These are phyloP conservation scores for Parascedosporium putredinis DNA, from an alignment of 2,329 filamentous ascomycete genomes.

Conservation along the genomic window DNA sequence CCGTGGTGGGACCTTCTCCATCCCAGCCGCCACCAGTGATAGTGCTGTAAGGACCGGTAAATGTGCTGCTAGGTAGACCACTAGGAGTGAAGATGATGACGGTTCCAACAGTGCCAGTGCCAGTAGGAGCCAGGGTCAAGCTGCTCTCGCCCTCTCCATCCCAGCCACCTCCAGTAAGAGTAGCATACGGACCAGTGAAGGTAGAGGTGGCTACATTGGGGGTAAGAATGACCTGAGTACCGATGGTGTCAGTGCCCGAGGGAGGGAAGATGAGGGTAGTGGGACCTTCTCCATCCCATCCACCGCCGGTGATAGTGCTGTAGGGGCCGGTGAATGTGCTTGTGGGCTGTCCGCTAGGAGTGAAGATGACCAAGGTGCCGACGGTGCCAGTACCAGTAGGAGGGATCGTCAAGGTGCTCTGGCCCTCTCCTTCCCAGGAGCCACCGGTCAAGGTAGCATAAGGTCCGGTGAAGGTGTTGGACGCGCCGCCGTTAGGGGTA, in stretches of 20 bases:
- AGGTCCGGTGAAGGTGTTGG: no score
- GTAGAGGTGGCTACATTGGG: not conserved
- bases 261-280: constrained; percentile 7
- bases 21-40: no score
- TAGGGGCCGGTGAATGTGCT: constrained; percentile 7
- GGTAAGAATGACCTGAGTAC: constrained; percentile 9
- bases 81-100: not conserved
- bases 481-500: no score
- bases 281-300: not conserved
- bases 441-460: constrained; percentile 9
- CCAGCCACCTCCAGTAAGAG: no score
- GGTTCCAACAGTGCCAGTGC: constrained; percentile 8
- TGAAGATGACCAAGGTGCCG: constrained; percentile 8
- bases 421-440: no score
- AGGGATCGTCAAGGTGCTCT: constrained; percentile 3
- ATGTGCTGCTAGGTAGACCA: no score
- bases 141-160: no score
- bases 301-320: constrained; percentile 8
- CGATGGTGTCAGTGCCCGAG: not conserved
- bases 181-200: constrained; percentile 8
- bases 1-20: no score
- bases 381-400: constrained; percentile 1
- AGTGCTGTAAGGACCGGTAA: no score
- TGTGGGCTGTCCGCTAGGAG: not conserved
- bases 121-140: not conserved